Base-by-base conservation (phyloP, 768 basidiomycete genomes). In the Rhizopogon roseolus region DNA sequence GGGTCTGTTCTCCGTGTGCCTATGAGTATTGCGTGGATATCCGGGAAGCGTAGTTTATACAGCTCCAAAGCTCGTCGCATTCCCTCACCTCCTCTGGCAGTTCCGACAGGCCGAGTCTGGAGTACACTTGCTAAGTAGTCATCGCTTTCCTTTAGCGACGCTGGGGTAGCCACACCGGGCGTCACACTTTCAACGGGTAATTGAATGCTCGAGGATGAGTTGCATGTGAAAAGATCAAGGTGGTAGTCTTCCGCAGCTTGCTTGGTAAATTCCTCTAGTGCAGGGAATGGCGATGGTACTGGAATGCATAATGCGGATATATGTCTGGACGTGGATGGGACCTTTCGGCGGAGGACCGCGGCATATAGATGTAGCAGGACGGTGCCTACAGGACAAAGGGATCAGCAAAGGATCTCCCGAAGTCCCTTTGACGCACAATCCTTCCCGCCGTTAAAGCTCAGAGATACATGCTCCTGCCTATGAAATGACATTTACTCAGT, bases 371-470 rank as follows among this genome's bases (percentile, higher is more conserved):
- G 94, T 10, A 98, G 76, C 25, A 98, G 80, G n/a, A 97, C 93
- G 5, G 95, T 98, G 65, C 94, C 94, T 98, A 63, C 45, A 50
- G 29, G 22, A 25, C 36, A 54, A 1, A 43, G 54, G 52, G 7
- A 39, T 61, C 10, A 59, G 50, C 39, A 32, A 22, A 27, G 38
- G 40, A 36, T 13, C 9, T 8, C 10, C 34, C 4, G 27, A 27
- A 34, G 43, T 39, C 32, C 6, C 22, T n/a, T 13, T 27, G 13
- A 76, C 85, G 61, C 63, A 96, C 97, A 99, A 66, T 99, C 97
- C 69, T 99, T 99, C 50, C 97, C 97, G 9, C 97, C 97, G 60
- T 98, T 99, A 74, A 98, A 99, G 70, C 94, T 97, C 55, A 99
- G 77, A 3, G 94, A 87, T 4, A 94, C 73, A 52, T 78, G 74